Conservation (phyloP, 1,139 yeast genomes). For the Saccharomyces hybrid region DNA sequence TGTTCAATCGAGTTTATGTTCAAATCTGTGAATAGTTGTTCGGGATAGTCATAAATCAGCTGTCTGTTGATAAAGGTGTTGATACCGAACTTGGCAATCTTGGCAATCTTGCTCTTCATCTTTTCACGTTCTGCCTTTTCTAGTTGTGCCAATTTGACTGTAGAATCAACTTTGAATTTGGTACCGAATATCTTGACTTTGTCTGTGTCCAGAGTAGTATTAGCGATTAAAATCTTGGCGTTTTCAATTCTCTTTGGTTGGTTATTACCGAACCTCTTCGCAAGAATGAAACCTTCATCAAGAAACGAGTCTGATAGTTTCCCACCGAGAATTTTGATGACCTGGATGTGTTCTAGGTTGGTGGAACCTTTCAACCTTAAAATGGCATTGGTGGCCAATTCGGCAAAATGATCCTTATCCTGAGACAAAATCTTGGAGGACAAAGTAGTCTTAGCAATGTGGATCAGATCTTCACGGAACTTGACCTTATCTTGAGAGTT, state of each 20-base stretch:
- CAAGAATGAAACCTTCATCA: conserved; percentile 91
- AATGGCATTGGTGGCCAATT: conserved; percentile 90
- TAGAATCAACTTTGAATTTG: conserved; percentile 91
- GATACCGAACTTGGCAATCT: too few species aligned
- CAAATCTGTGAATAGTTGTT: conserved; percentile 82
- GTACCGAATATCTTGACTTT: conserved; percentile 97
- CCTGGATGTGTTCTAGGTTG: conserved; percentile 86
- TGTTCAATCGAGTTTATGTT: conserved; percentile 91
- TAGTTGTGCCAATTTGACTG: conserved; percentile 87
- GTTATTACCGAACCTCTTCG: conserved; percentile 86
- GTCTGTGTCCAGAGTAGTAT: conserved; percentile 95
- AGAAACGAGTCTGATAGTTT: conserved; percentile 83
- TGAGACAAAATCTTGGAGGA: conserved; percentile 90
- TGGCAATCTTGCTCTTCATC: conserved; percentile 66
- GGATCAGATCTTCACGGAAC: conserved; percentile 70
- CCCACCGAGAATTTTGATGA: conserved; percentile 91
- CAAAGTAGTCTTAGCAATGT: conserved; percentile 88
- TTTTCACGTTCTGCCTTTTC: conserved; percentile 93
- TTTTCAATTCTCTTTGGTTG: conserved; percentile 83
- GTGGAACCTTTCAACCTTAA: conserved; percentile 88
- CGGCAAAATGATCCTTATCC: conserved; percentile 83
- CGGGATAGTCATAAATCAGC: conserved; percentile 96
- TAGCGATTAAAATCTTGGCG: conserved; percentile 85
- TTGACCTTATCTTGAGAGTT: conserved; percentile 52
- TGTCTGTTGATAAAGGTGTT: conserved; percentile 76